Base-by-base conservation (phyloP, 768 basidiomycete genomes). In the Termitomyces sp. region DNA sequence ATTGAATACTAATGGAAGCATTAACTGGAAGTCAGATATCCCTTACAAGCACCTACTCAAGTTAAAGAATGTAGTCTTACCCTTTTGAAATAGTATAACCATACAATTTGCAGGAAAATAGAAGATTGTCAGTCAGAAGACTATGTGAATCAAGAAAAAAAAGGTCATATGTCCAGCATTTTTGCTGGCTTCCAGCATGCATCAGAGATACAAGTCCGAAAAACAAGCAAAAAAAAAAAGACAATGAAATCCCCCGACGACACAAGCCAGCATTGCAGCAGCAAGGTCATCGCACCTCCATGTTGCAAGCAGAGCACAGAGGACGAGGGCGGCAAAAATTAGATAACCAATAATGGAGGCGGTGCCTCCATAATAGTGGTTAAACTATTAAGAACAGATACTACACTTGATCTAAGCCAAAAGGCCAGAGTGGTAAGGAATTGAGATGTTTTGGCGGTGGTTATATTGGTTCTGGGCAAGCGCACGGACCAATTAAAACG, bases 341-440 rank as follows among this genome's bases (percentile, higher is more conserved):
- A 78, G 76, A 79, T 79, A 79, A 79, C 78, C 78, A 78, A 62
- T 46, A 78, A 78, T 79, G 74, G 72, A 72, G 74, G 74, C 78
- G 71, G 74, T 79, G 78, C 74, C 75, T 70, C 73, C 76, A 79
- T 79, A 79, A 80, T 80, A 80, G 78, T 78, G 78, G 77, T 84
- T 84, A 84, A 84, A 84, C 83, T 84, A 83, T 84, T 84, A 88
- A 90, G 88, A 90, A 90, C 89, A 92, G 88, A 90, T 91, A 90
- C 89, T 90, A 91, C 89, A 91, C 88, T 90, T 90, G 88, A 90
- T 91, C 89, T 89, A 90, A 90, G 89, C 88, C 88, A 90, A 89
- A 87, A 89, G 88, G 86, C 87, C 87, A 88, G 87, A 89, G 87
- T 88, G 87, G 86, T 87, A 79, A 85, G 76, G 56, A 57, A 4